These are phyloP conservation scores for Kuraishia hungarica DNA, from an alignment of 805 yeast genomes.

Conservation along the genomic window DNA sequence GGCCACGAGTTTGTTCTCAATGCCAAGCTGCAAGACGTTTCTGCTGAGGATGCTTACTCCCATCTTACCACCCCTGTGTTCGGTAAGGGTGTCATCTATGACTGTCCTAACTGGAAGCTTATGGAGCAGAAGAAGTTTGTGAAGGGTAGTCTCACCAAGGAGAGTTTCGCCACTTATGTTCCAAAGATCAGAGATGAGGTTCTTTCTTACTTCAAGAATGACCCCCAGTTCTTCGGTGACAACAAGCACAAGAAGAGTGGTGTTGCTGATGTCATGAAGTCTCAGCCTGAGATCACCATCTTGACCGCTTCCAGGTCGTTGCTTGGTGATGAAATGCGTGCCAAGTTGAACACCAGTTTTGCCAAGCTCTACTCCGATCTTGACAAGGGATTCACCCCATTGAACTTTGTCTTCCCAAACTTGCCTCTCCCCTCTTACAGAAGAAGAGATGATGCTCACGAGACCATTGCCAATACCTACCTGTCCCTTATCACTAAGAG, in stretches of 20 bases:
- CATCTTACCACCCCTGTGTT: conserved; percentile 99
- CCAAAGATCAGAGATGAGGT: conserved; percentile 83
- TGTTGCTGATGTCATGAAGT: conserved; percentile 57
- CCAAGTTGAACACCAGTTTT: conserved; percentile 69
- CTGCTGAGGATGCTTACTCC: conserved; percentile 93
- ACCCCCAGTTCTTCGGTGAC: conserved; percentile 36
- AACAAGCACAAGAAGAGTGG: conserved; percentile 28
- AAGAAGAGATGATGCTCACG: conserved; percentile 84
- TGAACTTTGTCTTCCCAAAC: conserved; percentile 92
- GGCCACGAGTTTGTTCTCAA: conserved; percentile 96
- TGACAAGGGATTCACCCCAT: conserved; percentile 94
- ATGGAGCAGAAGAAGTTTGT: conserved; percentile 99
- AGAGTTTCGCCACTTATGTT: conserved; percentile 76
- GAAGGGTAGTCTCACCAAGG: conserved; percentile 79
- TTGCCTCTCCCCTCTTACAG: conserved; percentile 73
- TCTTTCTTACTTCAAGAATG: conserved; percentile 47
- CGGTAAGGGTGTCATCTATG: conserved; percentile 96
- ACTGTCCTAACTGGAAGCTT: conserved; percentile 85
- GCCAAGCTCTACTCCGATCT: conserved; percentile 84
- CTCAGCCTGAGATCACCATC: conserved; percentile 93
- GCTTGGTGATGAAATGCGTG: conserved; percentile 87
- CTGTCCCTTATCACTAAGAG: conserved; percentile 69
- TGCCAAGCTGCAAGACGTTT: conserved; percentile 80
- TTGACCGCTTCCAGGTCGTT: conserved; percentile 92
- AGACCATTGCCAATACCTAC: conserved; percentile 71